phyloP scores from a whole-genome alignment of 163 green algal genomes.

The Scenedesmus sp. region DNA sequence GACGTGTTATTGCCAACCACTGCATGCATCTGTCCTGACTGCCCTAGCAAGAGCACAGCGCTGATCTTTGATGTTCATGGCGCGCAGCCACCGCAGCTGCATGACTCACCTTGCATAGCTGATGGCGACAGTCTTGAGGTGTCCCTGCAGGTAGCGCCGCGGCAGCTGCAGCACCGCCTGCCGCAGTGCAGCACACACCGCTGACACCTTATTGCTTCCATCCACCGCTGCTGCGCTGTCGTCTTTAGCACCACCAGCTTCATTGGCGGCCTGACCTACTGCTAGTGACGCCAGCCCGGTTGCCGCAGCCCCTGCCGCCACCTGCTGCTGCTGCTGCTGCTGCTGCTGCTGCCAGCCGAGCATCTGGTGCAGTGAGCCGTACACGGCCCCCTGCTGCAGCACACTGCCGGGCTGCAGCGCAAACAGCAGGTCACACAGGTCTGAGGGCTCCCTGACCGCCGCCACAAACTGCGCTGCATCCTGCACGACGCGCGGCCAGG shows the following conservation, averaged over 20 bases:
- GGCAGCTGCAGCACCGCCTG: slow-evolving; percentile 62
- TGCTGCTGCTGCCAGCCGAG: slow-evolving; percentile 41
- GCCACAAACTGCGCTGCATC: slow-evolving; percentile 60
- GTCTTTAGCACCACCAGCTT: background rate
- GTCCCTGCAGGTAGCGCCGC: slow-evolving; percentile 8
- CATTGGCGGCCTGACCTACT: background rate
- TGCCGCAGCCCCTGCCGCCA: slow-evolving; percentile 22
- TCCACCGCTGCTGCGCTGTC: background rate
- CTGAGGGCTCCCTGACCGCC: slow-evolving; percentile 55
- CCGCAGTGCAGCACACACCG: slow-evolving; percentile 73
- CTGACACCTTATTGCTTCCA: slow-evolving; percentile 72
- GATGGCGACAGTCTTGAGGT: slow-evolving; percentile 46
- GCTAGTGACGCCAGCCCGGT: background rate
- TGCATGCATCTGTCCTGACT: no score
- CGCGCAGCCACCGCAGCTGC: background rate
- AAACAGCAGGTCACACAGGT: slow-evolving; percentile 89
- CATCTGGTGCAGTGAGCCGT: background rate
- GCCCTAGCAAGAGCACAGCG: background rate
- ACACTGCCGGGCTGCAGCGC: slow-evolving; percentile 74
- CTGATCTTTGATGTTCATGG: no score
- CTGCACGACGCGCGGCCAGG: slow-evolving; percentile 67
- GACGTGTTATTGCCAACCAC: no score
- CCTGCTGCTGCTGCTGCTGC: slow-evolving; percentile 3
- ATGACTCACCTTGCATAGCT: slow-evolving; percentile 34
- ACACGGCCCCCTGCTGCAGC: slow-evolving; percentile 42